phyloP scores from a whole-genome alignment of 2,329 filamentous ascomycete genomes.

The Purpureocillium takamizusanense region DNA sequence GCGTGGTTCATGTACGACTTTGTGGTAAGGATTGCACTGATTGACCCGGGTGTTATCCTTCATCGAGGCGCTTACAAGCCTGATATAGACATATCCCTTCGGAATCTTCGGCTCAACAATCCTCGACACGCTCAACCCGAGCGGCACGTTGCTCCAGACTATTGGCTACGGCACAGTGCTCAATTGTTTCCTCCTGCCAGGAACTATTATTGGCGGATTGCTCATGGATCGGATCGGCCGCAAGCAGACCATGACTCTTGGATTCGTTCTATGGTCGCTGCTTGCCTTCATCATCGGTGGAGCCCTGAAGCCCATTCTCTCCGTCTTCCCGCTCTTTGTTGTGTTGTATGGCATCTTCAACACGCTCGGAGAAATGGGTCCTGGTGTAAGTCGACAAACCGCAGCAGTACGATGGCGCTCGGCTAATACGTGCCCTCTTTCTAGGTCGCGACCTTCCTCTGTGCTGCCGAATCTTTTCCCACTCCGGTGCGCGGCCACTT shows the following conservation, averaged over 20 bases:
- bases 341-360: conserved; percentile 43
- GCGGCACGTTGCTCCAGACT: conserved; percentile 10
- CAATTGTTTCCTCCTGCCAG: conserved; percentile 12
- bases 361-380: conserved; percentile 14
- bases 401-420: not conserved
- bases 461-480: conserved; percentile 40
- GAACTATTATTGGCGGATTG: conserved; percentile 27
- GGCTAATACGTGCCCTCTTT: conserved; percentile 11
- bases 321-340: conserved; percentile 38
- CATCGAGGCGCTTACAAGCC: not conserved
- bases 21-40: conserved; percentile 6
- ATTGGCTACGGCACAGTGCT: conserved; percentile 14
- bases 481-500: conserved; percentile 40
- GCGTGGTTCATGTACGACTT: conserved; percentile 37
- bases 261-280: conserved; percentile 17
- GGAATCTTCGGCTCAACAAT: conserved; percentile 15
- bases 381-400: conserved; percentile 34
- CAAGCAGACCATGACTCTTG: conserved; percentile 14
- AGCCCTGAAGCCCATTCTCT: conserved; percentile 34
- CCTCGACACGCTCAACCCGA: conserved; percentile 11
- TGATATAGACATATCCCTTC: conserved; percentile 14
- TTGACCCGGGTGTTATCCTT: too few relatives aligned
- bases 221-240: conserved; percentile 29
- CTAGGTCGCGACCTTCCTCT: conserved; percentile 28
- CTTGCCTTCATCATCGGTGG: conserved; percentile 41